A percentile compares a stretch with the other conserved stretches of the same genome.
phyloP scores from a whole-genome alignment of 345 rosid species.

The Bretschneidera sinensis region DNA sequence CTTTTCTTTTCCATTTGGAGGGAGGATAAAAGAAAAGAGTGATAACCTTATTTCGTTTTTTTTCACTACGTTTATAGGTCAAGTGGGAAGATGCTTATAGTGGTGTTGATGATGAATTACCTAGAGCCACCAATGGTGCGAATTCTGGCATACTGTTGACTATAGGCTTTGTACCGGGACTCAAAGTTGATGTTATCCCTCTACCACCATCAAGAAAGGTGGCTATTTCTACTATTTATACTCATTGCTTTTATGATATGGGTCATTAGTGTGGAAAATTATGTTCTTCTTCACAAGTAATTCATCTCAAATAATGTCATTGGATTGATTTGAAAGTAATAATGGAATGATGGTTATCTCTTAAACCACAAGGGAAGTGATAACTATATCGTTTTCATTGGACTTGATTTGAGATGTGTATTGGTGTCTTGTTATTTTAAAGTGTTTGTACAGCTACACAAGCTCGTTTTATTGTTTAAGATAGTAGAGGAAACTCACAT shows the following conservation, averaged over 20 bases:
- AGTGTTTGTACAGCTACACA: background rate
- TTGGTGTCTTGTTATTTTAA: background rate
- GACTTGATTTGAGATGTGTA: background rate
- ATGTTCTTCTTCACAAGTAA: background rate
- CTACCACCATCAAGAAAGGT: constrained; percentile 33
- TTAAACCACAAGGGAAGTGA: background rate
- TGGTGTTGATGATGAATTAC: constrained; percentile 6
- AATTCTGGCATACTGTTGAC: constrained; percentile 49
- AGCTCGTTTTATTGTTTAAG: background rate
- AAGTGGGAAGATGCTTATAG: constrained; percentile 15
- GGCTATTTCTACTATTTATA: constrained; percentile 5
- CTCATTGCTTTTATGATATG: background rate
- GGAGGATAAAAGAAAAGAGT: background rate
- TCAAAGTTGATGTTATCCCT: constrained; percentile 70
- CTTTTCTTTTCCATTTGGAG: background rate
- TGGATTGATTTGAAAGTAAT: background rate
- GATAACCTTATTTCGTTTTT: background rate
- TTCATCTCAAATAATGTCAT: background rate
- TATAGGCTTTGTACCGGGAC: constrained; percentile 77
- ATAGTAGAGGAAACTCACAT: constrained; percentile 9
- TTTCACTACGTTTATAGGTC: constrained; percentile 29
- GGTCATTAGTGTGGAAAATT: no score
- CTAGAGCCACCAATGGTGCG: background rate
- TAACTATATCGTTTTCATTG: background rate
- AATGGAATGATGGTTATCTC: background rate